phyloP scores from a whole-genome alignment of 129 eudicot genomes.

The Scalesia atractyloides region DNA sequence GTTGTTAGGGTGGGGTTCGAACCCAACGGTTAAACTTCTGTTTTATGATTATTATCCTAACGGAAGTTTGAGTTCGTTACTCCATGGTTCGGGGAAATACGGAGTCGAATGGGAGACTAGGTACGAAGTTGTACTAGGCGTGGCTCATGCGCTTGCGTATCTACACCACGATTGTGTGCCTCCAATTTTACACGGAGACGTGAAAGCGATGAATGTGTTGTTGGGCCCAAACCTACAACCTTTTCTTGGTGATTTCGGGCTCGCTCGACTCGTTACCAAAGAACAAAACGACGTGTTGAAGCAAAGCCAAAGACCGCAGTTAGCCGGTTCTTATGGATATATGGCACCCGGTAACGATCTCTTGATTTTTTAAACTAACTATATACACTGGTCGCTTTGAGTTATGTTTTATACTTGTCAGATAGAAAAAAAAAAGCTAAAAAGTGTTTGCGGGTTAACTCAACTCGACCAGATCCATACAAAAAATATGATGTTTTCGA shows the following conservation, averaged over 20 bases:
- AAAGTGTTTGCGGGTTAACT: neutral
- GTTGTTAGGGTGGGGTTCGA: conserved; percentile 90
- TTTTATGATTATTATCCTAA: conserved; percentile 90
- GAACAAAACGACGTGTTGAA: conserved; percentile 31
- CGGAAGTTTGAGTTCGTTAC: conserved; percentile 94
- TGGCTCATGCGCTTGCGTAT: conserved; percentile 93
- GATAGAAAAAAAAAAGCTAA: neutral
- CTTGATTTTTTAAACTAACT: neutral
- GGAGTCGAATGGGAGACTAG: conserved; percentile 87
- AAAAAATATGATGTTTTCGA: neutral
- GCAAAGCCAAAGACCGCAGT: conserved; percentile 63
- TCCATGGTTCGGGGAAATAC: conserved; percentile 82
- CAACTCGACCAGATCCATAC: neutral
- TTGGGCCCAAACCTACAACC: conserved; percentile 75
- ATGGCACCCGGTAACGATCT: conserved; percentile 95
- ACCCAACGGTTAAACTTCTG: conserved; percentile 66
- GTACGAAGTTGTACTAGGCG: conserved; percentile 68
- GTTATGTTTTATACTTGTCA: neutral
- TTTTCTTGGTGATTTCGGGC: conserved; percentile 90
- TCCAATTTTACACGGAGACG: conserved; percentile 89
- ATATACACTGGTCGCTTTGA: too few species aligned
- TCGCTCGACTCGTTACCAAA: conserved; percentile 65
- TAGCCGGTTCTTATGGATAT: conserved; percentile 97
- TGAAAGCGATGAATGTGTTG: conserved; percentile 90
- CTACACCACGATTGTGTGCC: conserved; percentile 96